Percentiles rank a stretch among this genome's conserved stretches.
phyloP scores from a whole-genome alignment of 495 filamentous ascomycete species.

The Penicillium pulvis region DNA sequence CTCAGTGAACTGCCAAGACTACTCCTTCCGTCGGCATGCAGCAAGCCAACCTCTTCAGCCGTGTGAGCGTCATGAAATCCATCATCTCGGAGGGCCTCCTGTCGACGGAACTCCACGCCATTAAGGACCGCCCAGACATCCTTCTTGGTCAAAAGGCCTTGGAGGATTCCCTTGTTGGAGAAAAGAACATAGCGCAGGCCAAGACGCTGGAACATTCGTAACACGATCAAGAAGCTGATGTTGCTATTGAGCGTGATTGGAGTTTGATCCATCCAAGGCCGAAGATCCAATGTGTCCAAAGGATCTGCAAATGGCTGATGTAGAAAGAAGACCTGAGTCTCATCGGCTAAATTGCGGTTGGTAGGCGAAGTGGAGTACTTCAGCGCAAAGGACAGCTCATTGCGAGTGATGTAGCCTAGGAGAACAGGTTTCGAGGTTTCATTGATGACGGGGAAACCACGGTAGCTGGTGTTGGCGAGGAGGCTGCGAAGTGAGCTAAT shows the following conservation, averaged over 20 bases:
- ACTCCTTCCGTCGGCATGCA: conserved; percentile 45
- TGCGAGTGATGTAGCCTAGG: conserved; percentile 91
- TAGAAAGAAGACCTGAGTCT: conserved; percentile 80
- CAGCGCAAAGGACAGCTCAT: conserved; percentile 82
- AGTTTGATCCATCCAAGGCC: conserved; percentile 98
- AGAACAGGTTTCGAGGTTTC: conserved; percentile 69
- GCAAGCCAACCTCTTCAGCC: conserved; percentile 55
- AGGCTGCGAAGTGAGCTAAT: conserved; percentile 71
- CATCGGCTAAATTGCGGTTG: conserved; percentile 60
- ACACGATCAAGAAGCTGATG: conserved; percentile 74
- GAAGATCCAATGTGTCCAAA: conserved; percentile 75
- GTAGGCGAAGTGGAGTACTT: conserved; percentile 42
- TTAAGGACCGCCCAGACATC: conserved; percentile 95
- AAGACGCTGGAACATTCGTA: conserved; percentile 90
- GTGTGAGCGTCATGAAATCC: conserved; percentile 40
- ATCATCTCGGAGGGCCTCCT: conserved; percentile 35
- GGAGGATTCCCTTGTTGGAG: conserved; percentile 73
- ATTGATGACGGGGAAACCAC: conserved; percentile 89
- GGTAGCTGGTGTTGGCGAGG: conserved; percentile 72
- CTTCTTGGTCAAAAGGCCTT: conserved; percentile 93
- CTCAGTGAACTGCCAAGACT: conserved; percentile 41
- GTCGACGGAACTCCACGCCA: conserved; percentile 64
- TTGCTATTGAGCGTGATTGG: conserved; percentile 84
- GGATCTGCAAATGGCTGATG: conserved; percentile 82
- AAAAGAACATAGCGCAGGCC: conserved; percentile 91